Conservation (phyloP, 805 yeast genomes). For the Kluyveromyces siamensis region DNA sequence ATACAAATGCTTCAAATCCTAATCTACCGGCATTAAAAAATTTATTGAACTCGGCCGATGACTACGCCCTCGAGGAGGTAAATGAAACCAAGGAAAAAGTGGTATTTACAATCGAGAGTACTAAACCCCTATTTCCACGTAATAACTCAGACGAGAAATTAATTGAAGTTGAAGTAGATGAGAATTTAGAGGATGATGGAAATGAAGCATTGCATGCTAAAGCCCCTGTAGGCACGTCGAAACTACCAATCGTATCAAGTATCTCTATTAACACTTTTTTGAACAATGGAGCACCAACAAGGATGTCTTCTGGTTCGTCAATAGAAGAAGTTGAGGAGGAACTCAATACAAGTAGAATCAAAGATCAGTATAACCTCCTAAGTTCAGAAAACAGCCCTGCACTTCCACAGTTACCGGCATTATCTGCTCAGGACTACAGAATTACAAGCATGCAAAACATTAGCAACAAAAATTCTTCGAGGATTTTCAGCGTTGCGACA, state of each 20-base stretch:
- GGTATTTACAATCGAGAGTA: conserved; percentile 14
- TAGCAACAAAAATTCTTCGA: conserved; percentile 10
- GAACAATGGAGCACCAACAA: conserved; percentile 5
- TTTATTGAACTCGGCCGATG: conserved; percentile 11
- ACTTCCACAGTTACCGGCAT: conserved; percentile 1
- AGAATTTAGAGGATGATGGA: conserved; percentile 5
- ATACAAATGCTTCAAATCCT: conserved; percentile 1
- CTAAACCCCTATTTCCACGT: conserved; percentile 15
- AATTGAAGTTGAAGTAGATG: conserved; percentile 7
- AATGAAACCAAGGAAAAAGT: conserved; percentile 1
- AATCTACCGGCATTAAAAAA: conserved; percentile 11
- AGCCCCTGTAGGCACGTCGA: conserved; percentile 6
- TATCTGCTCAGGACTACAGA: conserved; percentile 1
- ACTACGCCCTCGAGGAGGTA: conserved; percentile 2
- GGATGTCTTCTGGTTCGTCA: conserved; percentile 22
- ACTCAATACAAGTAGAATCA: conserved; percentile 11
- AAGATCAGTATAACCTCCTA: conserved; percentile 12
- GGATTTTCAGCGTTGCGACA: conserved; percentile 19
- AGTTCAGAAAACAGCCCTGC: neutral
- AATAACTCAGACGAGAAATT: conserved; percentile 1
- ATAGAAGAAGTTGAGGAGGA: conserved; percentile 15
- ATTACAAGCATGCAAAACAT: conserved; percentile 3
- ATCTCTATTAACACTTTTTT: conserved; percentile 18
- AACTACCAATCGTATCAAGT: conserved; percentile 20
- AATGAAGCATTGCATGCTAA: neutral